A percentile compares a stretch with the other conserved stretches of the same genome.
phyloP scores from a whole-genome alignment of 768 basidiomycete genomes.

The Dentipellis sp. region DNA sequence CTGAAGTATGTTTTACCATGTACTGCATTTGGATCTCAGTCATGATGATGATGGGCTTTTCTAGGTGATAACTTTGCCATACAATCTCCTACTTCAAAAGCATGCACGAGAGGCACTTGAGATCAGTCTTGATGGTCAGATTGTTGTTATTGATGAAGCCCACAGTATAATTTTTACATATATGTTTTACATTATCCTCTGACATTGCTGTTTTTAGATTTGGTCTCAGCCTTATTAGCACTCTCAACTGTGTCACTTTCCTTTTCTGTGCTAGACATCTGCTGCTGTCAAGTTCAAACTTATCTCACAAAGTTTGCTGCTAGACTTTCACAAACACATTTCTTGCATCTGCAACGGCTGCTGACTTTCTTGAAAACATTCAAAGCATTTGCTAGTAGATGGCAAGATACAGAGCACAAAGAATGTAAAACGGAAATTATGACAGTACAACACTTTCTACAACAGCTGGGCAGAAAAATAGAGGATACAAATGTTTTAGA shows the following conservation, averaged over 20 bases:
- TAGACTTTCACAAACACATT: constrained; percentile 63
- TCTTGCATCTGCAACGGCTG: constrained; percentile 74
- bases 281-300: constrained; percentile 63
- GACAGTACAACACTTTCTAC: constrained; percentile 56
- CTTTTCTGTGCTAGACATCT: constrained; percentile 42
- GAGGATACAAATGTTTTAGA: constrained; percentile 78
- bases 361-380: constrained; percentile 65
- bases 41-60: constrained; percentile 1
- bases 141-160: constrained; percentile 92
- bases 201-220: constrained; percentile 43
- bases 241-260: constrained; percentile 69
- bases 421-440: constrained; percentile 47
- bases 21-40: not conserved
- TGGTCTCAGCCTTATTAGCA: constrained; percentile 84
- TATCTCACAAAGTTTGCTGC: constrained; percentile 75
- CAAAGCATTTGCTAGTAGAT: constrained; percentile 45
- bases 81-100: constrained; percentile 82
- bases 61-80: constrained; percentile 86
- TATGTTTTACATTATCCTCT: not conserved
- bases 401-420: constrained; percentile 28
- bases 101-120: constrained; percentile 79
- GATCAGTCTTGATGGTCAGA: constrained; percentile 75
- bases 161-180: constrained; percentile 62
- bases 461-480: constrained; percentile 54
- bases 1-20: constrained; percentile 49